Conservation (phyloP, 768 basidiomycete species). For the Suillus subalutaceus region DNA sequence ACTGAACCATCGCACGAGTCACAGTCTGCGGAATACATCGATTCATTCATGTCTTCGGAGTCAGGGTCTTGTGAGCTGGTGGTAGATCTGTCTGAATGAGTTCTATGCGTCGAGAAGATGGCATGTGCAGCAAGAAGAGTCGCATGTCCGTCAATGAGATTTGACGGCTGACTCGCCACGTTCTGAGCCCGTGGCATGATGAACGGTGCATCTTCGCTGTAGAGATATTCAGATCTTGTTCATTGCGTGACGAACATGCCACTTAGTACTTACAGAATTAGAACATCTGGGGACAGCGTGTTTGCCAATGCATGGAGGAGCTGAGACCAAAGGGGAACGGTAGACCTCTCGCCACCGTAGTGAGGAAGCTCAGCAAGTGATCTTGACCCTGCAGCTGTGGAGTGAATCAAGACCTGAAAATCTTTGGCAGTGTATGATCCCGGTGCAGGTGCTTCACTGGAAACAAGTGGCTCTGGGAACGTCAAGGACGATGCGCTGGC, state of each 20-base stretch:
- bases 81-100: no score
- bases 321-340: slow-evolving; percentile 1
- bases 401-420: not conserved
- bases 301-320: not conserved
- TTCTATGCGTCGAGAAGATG: not conserved
- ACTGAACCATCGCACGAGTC: not conserved
- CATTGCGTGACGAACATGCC: not conserved
- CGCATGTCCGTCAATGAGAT: not conserved
- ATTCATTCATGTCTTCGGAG: not conserved
- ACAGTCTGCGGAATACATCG: not conserved
- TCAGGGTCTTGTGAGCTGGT: not conserved
- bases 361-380: not conserved
- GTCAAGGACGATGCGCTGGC: not conserved
- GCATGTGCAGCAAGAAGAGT: not conserved
- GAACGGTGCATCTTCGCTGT: slow-evolving; percentile 1
- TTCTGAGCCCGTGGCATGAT: slow-evolving; percentile 2
- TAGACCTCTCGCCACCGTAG: not conserved
- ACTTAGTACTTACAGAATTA: not conserved
- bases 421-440: not conserved
- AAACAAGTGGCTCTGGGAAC: not conserved
- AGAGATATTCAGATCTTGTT: not conserved
- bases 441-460: not conserved
- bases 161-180: not conserved
- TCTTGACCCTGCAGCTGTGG: not conserved
- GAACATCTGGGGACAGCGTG: not conserved